Evolutionary conservation across 345 rosid species (phyloP).

Genomic region (Psidium friedrichsthalianum): DNA sequence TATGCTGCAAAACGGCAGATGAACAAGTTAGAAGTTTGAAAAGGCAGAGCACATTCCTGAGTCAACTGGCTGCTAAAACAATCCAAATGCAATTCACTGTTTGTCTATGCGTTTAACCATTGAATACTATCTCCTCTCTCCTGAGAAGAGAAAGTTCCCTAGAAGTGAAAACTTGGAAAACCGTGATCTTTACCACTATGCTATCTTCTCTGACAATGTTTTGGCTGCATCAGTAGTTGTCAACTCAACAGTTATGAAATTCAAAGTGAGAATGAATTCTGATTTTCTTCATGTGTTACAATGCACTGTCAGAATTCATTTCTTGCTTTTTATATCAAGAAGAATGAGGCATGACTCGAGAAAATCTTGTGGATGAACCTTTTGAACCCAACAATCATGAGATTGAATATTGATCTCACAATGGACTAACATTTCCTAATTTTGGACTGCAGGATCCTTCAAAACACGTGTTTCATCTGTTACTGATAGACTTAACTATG

Average conservation of each 20-base stretch:
- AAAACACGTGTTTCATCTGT: constrained; percentile 93
- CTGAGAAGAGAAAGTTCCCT: constrained; percentile 85
- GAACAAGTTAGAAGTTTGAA: constrained; percentile 97
- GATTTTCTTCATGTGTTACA: constrained; percentile 1
- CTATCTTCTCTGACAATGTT: constrained; percentile 97
- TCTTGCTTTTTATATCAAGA: background rate
- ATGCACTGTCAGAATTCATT: background rate
- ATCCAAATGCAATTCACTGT: constrained; percentile 97
- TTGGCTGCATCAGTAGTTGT: constrained; percentile 99
- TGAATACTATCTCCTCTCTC: constrained; percentile 80
- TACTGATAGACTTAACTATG: constrained; percentile 87
- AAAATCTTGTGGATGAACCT: background rate
- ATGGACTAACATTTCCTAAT: background rate
- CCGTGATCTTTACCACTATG: constrained; percentile 83
- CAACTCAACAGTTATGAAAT: constrained; percentile 85
- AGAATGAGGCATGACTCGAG: background rate
- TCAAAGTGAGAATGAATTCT: constrained; percentile 47
- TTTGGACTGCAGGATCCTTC: constrained; percentile 69
- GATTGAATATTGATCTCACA: background rate
- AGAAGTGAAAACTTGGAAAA: constrained; percentile 79
- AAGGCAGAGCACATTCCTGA: constrained; percentile 96
- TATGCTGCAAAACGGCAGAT: constrained; percentile 93
- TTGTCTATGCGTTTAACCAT: constrained; percentile 93
- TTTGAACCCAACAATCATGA: background rate
- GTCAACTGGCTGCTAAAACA: constrained; percentile 98